Conservation (phyloP, 495 filamentous ascomycete species). For the Trichoderma reesei region DNA sequence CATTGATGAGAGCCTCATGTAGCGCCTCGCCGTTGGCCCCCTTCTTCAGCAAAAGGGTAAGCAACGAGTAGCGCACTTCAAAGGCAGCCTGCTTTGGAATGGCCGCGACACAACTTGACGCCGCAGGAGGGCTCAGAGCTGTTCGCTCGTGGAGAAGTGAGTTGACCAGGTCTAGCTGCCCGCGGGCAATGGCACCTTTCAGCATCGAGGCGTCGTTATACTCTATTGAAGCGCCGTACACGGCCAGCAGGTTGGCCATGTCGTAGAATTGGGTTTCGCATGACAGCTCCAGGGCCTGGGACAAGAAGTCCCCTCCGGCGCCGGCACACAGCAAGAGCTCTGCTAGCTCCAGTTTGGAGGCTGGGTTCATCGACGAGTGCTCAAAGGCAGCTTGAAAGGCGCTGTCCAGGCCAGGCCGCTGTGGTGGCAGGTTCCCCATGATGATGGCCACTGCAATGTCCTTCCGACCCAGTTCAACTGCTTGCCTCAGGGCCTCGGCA, state of each 20-base stretch:
- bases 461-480: conserved; percentile 28
- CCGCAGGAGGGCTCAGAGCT: conserved; percentile 26
- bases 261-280: conserved; percentile 31
- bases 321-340: conserved; percentile 39
- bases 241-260: conserved; percentile 35
- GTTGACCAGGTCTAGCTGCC: conserved; percentile 29
- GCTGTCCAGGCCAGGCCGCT: conserved; percentile 27
- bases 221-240: conserved; percentile 37
- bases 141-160: conserved; percentile 28
- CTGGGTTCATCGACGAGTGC: conserved; percentile 30
- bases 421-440: conserved; percentile 30
- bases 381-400: conserved; percentile 30
- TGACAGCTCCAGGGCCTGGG: conserved; percentile 29
- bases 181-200: conserved; percentile 26
- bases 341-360: conserved; percentile 31
- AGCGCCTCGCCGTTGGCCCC: conserved; percentile 30
- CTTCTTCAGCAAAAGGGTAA: conserved; percentile 30
- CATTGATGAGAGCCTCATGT: conserved; percentile 31
- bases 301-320: conserved; percentile 29
- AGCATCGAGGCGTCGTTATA: conserved; percentile 31
- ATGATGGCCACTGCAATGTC: conserved; percentile 38
- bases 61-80: conserved; percentile 31
- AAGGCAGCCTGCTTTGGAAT: conserved; percentile 32
- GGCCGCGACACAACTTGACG: conserved; percentile 31
- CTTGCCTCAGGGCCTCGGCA: conserved; percentile 34